These are phyloP conservation scores for Berkeleyomyces basicola DNA, from an alignment of 2,329 filamentous ascomycete species.

Conservation along the genomic window DNA sequence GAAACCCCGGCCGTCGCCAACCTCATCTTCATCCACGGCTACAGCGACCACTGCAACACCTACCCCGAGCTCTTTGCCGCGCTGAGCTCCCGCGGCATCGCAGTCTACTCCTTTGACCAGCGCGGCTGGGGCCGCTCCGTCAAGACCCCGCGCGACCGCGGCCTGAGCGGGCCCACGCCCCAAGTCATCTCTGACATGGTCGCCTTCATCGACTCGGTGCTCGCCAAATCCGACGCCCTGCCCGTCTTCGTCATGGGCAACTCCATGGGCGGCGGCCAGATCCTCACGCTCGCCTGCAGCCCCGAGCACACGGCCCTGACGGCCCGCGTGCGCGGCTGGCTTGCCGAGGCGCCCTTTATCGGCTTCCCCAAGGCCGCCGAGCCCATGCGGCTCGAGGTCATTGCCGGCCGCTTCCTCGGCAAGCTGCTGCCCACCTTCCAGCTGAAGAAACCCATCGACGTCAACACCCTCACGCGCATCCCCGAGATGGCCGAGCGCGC, in stretches of 20 bases:
- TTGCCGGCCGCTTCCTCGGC: conserved; percentile 49
- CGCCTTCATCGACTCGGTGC: conserved; percentile 42
- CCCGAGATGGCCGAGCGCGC: conserved; percentile 42
- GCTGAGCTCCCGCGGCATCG: conserved; percentile 55
- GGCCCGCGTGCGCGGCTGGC: conserved; percentile 49
- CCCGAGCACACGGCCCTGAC: conserved; percentile 37
- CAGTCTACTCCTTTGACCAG: conserved; percentile 67
- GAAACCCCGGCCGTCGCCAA: conserved; percentile 45
- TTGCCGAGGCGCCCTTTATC: conserved; percentile 66
- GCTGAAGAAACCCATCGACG: conserved; percentile 47
- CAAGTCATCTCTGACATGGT: conserved; percentile 64
- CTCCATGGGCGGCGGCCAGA: conserved; percentile 76
- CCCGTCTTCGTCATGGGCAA: conserved; percentile 80
- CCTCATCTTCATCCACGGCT: conserved; percentile 74
- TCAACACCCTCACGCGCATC: conserved; percentile 51
- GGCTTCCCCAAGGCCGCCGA: conserved; percentile 48
- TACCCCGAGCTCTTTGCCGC: conserved; percentile 60
- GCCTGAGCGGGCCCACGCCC: conserved; percentile 56
- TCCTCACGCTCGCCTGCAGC: conserved; percentile 42
- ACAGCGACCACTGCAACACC: conserved; percentile 67
- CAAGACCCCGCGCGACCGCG: conserved; percentile 41
- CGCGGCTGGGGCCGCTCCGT: conserved; percentile 74
- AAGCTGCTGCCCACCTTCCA: conserved; percentile 51
- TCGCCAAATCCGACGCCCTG: conserved; percentile 34
- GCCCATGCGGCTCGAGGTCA: conserved; percentile 46